Base-by-base conservation (phyloP, 2,329 filamentous ascomycete genomes). In the Hysterium pulicare region DNA sequence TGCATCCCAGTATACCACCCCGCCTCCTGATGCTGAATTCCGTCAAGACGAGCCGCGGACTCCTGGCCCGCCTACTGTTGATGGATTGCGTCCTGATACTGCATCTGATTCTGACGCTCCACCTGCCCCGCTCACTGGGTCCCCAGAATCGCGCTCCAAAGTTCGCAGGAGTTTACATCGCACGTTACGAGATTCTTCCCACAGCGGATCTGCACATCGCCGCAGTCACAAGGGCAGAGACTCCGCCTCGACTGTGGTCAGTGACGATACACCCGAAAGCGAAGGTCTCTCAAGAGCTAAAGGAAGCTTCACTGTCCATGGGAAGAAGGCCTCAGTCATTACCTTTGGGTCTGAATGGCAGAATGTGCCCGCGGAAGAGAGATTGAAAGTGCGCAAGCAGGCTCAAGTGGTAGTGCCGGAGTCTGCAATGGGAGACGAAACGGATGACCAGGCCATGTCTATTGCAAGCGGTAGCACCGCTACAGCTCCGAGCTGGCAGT, bases 291-390 rank as follows among this genome's bases (percentile, higher is more conserved):
- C 86, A 5, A 82, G 93, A 36, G 85, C 86, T 10, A 82, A 87
- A 10, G 89, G 89, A 4, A 95, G 88, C 56, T 98, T 98, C 65
- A 95, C 93, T 3, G 84, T 98, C 3, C 93, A 98, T 59, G 91
- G 93, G 47, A 98, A 97, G 73, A 97, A 98, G 68, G 93, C 93
- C 2, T 95, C 90, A 1, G 87, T 98, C 42, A 88, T 98, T 53
- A 94, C 88, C n/a, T 94, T 98, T 62, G 90, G 90, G 7, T 83
- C 84, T n/a, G 91, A 95, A 55, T 83, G 95, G 72, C 84, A 91
- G 57, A 84, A 79, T 40, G 61, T 59, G 13, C 57, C 65, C 8
- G 62, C 66, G 17, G 66, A 68, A 40, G 66, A 69, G 50, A 50
- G 65, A 21, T 44, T 69, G 17, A 68, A 67, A 54, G 55, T 60